A percentile compares a stretch with the other conserved stretches of the same genome.
These are phyloP conservation scores for Emergomyces orientalis DNA, from an alignment of 2,329 filamentous ascomycete species.

Conservation along the genomic window DNA sequence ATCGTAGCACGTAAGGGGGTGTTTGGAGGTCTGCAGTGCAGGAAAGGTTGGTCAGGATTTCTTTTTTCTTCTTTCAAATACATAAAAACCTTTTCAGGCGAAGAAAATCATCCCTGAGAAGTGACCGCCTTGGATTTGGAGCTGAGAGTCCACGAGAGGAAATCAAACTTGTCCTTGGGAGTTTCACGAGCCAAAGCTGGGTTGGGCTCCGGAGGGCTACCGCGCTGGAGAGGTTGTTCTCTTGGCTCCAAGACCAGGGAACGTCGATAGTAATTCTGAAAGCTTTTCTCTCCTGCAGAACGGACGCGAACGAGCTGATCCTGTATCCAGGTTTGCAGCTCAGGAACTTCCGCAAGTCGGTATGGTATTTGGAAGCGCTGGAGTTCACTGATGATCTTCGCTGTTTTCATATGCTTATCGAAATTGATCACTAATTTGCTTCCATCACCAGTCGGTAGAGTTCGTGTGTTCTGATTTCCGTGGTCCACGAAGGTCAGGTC, in stretches of 20 bases:
- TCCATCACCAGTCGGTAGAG: slow-evolving; percentile 56
- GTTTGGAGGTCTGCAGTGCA: slow-evolving; percentile 12
- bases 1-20: slow-evolving; percentile 13
- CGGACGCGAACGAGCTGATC: slow-evolving; percentile 70
- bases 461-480: slow-evolving; percentile 78
- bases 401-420: slow-evolving; percentile 90
- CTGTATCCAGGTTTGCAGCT: slow-evolving; percentile 89
- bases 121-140: slow-evolving; percentile 35
- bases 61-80: background rate
- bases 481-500: slow-evolving; percentile 94
- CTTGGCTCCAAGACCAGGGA: slow-evolving; percentile 71
- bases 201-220: slow-evolving; percentile 18
- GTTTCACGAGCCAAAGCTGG: slow-evolving; percentile 30
- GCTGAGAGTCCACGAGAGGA: slow-evolving; percentile 43
- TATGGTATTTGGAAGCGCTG: slow-evolving; percentile 96
- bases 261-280: slow-evolving; percentile 67
- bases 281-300: slow-evolving; percentile 50
- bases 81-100: background rate
- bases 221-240: slow-evolving; percentile 22
- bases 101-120: slow-evolving; percentile 23
- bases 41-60: background rate
- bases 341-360: slow-evolving; percentile 67
- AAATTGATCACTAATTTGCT: slow-evolving; percentile 83
- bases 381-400: slow-evolving; percentile 89
- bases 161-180: slow-evolving; percentile 45